Percentiles rank a stretch among this genome's conserved stretches.
Evolutionary conservation across 345 rosid species (phyloP).

Genomic region (Gossypium thurberi): DNA sequence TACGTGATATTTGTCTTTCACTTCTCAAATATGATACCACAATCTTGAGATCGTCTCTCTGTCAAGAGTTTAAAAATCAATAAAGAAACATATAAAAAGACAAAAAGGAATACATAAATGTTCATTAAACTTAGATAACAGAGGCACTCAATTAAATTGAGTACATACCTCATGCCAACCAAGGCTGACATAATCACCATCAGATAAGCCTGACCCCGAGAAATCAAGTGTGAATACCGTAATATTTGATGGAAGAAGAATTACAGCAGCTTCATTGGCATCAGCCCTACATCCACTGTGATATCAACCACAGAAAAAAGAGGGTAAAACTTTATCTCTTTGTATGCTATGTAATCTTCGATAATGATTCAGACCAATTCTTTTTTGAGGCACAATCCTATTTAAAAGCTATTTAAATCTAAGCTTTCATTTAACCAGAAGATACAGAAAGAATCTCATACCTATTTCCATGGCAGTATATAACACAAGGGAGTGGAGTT

Average conservation of each 20-base stretch:
- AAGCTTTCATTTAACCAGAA: conserved; percentile 7
- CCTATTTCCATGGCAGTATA: conserved; percentile 99
- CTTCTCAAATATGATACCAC: conserved; percentile 79
- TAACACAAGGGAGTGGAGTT: conserved; percentile 85
- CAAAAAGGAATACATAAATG: conserved; percentile 9
- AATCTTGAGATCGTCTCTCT: conserved; percentile 90
- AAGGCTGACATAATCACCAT: conserved; percentile 89
- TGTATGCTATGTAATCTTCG: not conserved
- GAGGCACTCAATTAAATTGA: not conserved
- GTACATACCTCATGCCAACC: conserved; percentile 92
- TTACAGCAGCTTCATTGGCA: conserved; percentile 94
- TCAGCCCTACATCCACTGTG: conserved; percentile 97
- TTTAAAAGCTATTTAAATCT: not conserved
- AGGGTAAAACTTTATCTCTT: conserved; percentile 21
- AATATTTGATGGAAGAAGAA: conserved; percentile 86
- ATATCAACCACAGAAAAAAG: conserved; percentile 17
- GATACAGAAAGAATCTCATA: conserved; percentile 12
- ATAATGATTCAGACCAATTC: conserved; percentile 5
- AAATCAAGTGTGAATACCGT: conserved; percentile 94
- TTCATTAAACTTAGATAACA: conserved; percentile 1
- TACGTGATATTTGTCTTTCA: conserved; percentile 59
- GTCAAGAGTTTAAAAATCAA: conserved; percentile 12
- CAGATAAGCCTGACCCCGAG: conserved; percentile 96
- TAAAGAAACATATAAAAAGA: not conserved
- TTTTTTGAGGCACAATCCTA: not conserved